phyloP scores from a whole-genome alignment of 495 filamentous ascomycete genomes.

The Tuber umbilicatum region DNA sequence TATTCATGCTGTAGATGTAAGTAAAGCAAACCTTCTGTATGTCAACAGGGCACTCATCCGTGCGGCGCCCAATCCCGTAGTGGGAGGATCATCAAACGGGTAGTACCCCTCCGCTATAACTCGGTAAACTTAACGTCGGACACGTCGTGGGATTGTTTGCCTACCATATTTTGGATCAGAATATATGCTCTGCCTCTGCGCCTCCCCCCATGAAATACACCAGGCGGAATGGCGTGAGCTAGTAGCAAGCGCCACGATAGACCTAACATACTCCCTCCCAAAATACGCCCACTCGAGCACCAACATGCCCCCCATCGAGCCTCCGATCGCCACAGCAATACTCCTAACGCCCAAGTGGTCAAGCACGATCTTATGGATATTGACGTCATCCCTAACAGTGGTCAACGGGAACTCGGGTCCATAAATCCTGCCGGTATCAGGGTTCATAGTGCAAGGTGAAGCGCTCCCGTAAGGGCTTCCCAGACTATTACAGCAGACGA shows the following conservation, averaged over 20 bases:
- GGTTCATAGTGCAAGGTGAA: conserved; percentile 83
- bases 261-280: conserved; percentile 84
- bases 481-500: conserved; percentile 91
- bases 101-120: conserved; percentile 83
- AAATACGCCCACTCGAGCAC: conserved; percentile 95
- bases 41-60: conserved; percentile 95
- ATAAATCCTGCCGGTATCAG: conserved; percentile 62
- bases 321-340: conserved; percentile 83
- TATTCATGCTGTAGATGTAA: background rate
- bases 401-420: conserved; percentile 95
- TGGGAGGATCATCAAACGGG: conserved; percentile 69
- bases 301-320: conserved; percentile 98
- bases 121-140: background rate
- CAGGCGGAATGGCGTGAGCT: conserved; percentile 95
- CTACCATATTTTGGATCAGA: conserved; percentile 85
- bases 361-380: conserved; percentile 81
- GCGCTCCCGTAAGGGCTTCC: conserved; percentile 95
- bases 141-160: background rate
- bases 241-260: conserved; percentile 89
- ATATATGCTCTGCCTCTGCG: conserved; percentile 95
- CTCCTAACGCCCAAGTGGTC: conserved; percentile 82
- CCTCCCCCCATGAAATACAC: conserved; percentile 98
- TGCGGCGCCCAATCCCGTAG: conserved; percentile 81
- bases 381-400: conserved; percentile 90
- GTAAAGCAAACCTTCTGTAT: conserved; percentile 54